Evolutionary conservation across 2,329 filamentous ascomycete genomes (phyloP), one percentile per base, ranked within the genome.

Genomic region (Neurospora crassa): DNA sequence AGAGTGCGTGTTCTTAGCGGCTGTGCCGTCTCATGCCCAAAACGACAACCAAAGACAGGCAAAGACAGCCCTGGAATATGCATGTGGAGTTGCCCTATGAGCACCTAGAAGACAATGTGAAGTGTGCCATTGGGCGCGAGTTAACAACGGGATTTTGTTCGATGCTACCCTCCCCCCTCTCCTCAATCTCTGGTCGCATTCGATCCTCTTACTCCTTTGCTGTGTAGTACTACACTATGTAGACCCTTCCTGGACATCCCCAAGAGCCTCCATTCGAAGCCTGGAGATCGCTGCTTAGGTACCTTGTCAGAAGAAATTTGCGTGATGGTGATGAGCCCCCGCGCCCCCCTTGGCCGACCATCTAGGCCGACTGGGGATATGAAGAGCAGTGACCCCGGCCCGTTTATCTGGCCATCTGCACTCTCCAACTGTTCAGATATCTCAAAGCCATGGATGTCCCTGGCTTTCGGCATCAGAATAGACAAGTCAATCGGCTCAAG

Each of bases 1-100:
- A 59, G 47, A 16, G 72, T 69, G 69, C 69, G 71, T 70, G 68
- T 71, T 42, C 76, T 74, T 76, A 79, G 76, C 76, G 75, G 75
- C 78, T 83, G 82, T 83, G 82, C 82, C 82, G 81, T 83, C 53
- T 34, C 78, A 80, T 82, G 79, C 80, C 77, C 76, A 63, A 16
- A 4, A 63, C 16, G 24, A 29, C 24, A 63, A 34, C 24, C 53
- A 63, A 11, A 63, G 53, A 59, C 45, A 53, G 20, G 80, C 78
- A 80, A 80, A 77, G 72, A 70, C 72, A 75, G 76, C 79, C 78
- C 80, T 78, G 78, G 80, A 78, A 77, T 75, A 75, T 82, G 81
- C 81, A 82, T 80, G 78, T 77, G 74, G 75, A 72, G 76, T 81
- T 75, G 77, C 78, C 81, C 81, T 83, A 83, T 83, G 76, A 80